Evolutionary conservation across 805 yeast genomes (phyloP), one percentile per base, ranked within the genome.

Genomic region (Kodamaea restingae): DNA sequence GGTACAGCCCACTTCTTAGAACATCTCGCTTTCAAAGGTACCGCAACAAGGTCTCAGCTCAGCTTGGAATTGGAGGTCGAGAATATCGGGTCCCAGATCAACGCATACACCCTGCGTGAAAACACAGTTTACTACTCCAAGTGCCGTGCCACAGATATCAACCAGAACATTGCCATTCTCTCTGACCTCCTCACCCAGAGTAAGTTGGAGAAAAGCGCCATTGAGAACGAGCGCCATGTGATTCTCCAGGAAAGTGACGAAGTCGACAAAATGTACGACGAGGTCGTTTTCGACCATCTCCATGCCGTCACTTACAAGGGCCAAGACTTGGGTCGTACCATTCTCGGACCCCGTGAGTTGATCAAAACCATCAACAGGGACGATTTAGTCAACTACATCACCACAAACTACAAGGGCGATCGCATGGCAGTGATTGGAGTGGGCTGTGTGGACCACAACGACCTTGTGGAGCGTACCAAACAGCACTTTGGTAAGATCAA

Each of bases 1-100:
- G 99, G 99, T 35, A 90, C 98, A 6, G 99, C 99, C 0, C 99
- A 93, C 65, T 93, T 93, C 59, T 67, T 93, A 42, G 99, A 93
- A 63, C 99, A 93, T 64, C 71, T 93, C 55, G 95, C 98, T 7
- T 93, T 93, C 71, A 93, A 93, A 60, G 99, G 99, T 17, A 93
- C 99, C 10, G 63, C 73, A 39, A 73, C 72, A 41, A 76, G 98
- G 59, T 67, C 87, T 9, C 98, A 93, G 67, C 70, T 80, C 41
- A 79, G 80, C 43, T 71, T 93, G 41, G 99, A 93, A 63, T 69
- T 90, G 33, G 98, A 93, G 64, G 87, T 93, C 42, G 99, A 93
- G 63, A 84, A 93, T 67, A 77, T 90, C 54, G 99, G 99, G 3
- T 88, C 96, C 18, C 98, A 93, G 65, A 76, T 93, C 55, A 93